Conservation (phyloP, 2,329 filamentous ascomycete genomes). For the Clarireedia monteithiana region DNA sequence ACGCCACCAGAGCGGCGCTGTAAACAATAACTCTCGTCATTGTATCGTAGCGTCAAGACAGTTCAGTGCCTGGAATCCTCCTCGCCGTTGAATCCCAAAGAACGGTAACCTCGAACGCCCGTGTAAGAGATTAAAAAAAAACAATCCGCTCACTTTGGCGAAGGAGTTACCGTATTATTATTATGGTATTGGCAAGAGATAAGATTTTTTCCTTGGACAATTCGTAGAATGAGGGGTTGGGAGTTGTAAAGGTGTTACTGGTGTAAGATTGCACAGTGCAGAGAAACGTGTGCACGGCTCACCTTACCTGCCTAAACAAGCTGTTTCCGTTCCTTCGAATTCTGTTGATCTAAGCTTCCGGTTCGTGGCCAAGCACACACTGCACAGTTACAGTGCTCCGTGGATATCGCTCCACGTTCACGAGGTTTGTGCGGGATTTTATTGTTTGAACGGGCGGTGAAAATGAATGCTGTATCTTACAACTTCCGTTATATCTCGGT, state of each 20-base stretch:
- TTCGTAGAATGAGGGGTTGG: background rate
- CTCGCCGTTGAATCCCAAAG: constrained; percentile 8
- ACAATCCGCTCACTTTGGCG: background rate
- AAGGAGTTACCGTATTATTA: background rate
- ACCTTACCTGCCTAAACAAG: background rate
- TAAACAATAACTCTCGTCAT: constrained; percentile 40
- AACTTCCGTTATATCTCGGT: background rate
- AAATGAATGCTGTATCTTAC: background rate
- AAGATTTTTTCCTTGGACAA: background rate
- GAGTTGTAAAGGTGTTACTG: background rate
- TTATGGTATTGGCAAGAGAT: background rate
- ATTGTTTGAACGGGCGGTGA: background rate
- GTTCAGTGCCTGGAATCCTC: constrained; percentile 1
- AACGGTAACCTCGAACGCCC: constrained; percentile 5
- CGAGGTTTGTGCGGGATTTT: background rate
- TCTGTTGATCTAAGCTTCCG: background rate
- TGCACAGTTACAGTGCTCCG: too few relatives aligned
- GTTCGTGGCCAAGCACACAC: too few relatives aligned
- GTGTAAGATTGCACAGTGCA: background rate
- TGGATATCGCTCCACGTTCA: background rate
- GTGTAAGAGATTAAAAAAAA: background rate
- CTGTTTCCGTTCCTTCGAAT: background rate
- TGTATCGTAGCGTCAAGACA: background rate
- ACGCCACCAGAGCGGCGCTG: constrained; percentile 33
- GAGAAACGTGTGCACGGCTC: background rate